Percentiles rank a stretch among this genome's conserved stretches.
Conservation (phyloP, 768 basidiomycete genomes). For the Rhodosporidiobolus sp. region DNA sequence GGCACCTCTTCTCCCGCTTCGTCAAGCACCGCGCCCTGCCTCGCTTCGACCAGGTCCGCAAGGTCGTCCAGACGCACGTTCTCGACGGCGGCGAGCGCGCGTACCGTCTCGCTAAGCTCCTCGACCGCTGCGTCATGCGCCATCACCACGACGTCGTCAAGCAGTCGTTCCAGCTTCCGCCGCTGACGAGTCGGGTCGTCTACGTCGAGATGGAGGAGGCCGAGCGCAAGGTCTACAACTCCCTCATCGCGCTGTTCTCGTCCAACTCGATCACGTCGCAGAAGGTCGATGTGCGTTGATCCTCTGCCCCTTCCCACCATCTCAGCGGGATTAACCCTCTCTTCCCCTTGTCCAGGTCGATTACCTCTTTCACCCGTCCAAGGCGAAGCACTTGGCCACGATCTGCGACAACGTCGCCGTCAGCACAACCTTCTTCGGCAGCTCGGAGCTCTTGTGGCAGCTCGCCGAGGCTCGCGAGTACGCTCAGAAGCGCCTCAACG, state of each 20-base stretch:
- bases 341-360: slow-evolving; percentile 22
- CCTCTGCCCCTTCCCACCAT: no score
- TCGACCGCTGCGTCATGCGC: slow-evolving; percentile 34
- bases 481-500: slow-evolving; percentile 5
- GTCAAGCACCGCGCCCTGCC: slow-evolving; percentile 31
- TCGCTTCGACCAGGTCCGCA: slow-evolving; percentile 6
- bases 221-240: slow-evolving; percentile 43
- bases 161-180: slow-evolving; percentile 19
- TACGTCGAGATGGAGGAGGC: slow-evolving; percentile 33
- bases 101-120: slow-evolving; percentile 14
- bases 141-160: slow-evolving; percentile 21
- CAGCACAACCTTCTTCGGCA: slow-evolving; percentile 38
- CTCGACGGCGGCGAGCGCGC: slow-evolving; percentile 1
- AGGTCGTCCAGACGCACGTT: slow-evolving; percentile 5
- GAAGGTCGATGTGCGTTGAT: slow-evolving; percentile 20
- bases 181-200: slow-evolving; percentile 15
- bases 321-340: neutral
- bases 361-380: slow-evolving; percentile 38
- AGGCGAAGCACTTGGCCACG: slow-evolving; percentile 24
- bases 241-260: slow-evolving; percentile 37
- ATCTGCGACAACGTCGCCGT: slow-evolving; percentile 35
- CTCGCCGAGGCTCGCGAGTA: slow-evolving; percentile 12
- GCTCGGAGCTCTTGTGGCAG: slow-evolving; percentile 1
- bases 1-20: slow-evolving; percentile 34
- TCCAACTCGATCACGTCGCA: slow-evolving; percentile 40